Evolutionary conservation across 768 basidiomycete species (phyloP).

Genomic region (Psilocybe sp.): DNA sequence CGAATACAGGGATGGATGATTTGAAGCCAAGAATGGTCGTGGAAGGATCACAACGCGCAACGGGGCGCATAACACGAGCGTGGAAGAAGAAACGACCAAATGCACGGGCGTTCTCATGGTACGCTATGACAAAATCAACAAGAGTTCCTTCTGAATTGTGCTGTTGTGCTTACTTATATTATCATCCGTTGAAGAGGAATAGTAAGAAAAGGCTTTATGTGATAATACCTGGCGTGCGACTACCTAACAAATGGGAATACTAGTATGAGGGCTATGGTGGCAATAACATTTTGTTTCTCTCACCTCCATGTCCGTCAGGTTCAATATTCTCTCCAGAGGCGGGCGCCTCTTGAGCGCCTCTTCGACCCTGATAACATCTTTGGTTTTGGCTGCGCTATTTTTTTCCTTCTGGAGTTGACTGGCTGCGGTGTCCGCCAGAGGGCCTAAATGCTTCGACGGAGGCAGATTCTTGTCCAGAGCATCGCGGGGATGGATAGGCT

Average conservation of each 20-base stretch:
- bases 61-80: slow-evolving; percentile 73
- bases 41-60: slow-evolving; percentile 64
- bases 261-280: neutral
- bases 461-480: slow-evolving; percentile 73
- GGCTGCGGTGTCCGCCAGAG: slow-evolving; percentile 48
- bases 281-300: slow-evolving; percentile 3
- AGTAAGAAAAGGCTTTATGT: slow-evolving; percentile 78
- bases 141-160: neutral
- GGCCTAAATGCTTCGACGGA: slow-evolving; percentile 69
- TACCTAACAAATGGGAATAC: slow-evolving; percentile 35
- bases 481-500: slow-evolving; percentile 84
- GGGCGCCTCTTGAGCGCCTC: slow-evolving; percentile 59
- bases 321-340: slow-evolving; percentile 68
- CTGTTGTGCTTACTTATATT: slow-evolving; percentile 56
- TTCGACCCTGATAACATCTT: slow-evolving; percentile 69
- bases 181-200: slow-evolving; percentile 85
- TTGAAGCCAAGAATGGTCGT: slow-evolving; percentile 71
- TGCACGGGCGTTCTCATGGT: slow-evolving; percentile 71
- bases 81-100: slow-evolving; percentile 86
- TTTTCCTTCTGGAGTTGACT: slow-evolving; percentile 31
- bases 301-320: slow-evolving; percentile 82
- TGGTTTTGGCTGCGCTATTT: slow-evolving; percentile 49
- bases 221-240: slow-evolving; percentile 73
- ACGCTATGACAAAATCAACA: slow-evolving; percentile 37
- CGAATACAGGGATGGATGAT: slow-evolving; percentile 77